phyloP scores from a whole-genome alignment of 202 grass and related monocot species.

The Zizania palustris region DNA sequence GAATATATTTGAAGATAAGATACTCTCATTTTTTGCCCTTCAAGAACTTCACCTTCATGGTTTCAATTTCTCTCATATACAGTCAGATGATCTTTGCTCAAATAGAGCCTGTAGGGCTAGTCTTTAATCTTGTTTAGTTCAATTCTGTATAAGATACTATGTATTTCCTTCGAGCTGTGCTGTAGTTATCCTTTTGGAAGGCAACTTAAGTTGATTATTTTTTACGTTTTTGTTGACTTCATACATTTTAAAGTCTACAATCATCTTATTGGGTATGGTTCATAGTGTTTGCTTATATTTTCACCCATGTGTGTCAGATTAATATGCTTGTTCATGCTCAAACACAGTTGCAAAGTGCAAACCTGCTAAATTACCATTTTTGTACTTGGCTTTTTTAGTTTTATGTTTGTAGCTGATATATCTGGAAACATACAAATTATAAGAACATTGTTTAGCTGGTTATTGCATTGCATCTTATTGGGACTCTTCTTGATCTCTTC shows the following conservation, averaged over 20 bases:
- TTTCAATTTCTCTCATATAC: constrained; percentile 30
- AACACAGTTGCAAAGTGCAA: background rate
- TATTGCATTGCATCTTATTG: constrained; percentile 12
- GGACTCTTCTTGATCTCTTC: background rate
- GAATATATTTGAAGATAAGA: background rate
- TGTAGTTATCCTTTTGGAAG: background rate
- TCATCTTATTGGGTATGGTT: constrained; percentile 19
- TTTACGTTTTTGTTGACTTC: constrained; percentile 21
- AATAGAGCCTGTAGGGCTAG: background rate
- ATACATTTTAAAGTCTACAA: background rate
- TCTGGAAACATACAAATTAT: background rate
- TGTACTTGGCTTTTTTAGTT: background rate
- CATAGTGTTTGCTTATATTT: background rate
- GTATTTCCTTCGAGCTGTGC: background rate
- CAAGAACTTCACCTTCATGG: background rate
- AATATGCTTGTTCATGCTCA: background rate
- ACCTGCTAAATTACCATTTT: constrained; percentile 14
- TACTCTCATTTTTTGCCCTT: background rate
- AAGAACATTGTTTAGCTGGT: background rate
- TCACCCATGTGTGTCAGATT: background rate
- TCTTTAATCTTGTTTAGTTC: background rate
- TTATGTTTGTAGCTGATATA: constrained; percentile 26
- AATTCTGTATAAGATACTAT: background rate
- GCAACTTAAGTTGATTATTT: background rate
- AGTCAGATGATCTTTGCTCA: background rate